phyloP scores from a whole-genome alignment of 352 stramenopile species.

The Albugo candida region DNA sequence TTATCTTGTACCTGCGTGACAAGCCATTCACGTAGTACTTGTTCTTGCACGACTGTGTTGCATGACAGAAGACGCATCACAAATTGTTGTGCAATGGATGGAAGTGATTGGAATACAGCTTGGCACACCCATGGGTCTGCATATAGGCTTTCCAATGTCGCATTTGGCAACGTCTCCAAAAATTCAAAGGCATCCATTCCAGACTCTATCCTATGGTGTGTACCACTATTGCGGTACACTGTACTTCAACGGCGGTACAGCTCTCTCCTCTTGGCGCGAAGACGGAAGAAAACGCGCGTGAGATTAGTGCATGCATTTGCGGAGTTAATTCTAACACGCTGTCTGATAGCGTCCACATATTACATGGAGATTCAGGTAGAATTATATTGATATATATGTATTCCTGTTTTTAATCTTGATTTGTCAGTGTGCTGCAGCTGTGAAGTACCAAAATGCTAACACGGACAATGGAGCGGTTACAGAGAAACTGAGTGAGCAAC shows the following conservation, averaged over 20 bases:
- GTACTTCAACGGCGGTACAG: too few species aligned
- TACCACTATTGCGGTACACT: too few species aligned
- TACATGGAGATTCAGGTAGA: slow-evolving; percentile 1
- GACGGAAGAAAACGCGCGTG: too few species aligned
- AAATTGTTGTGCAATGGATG: slow-evolving; percentile 75
- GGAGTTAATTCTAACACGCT: background rate
- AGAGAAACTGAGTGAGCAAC: slow-evolving; percentile 12
- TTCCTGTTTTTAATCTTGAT: background rate
- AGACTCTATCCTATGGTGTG: background rate
- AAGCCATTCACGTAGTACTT: slow-evolving; percentile 58
- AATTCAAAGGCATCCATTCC: slow-evolving; percentile 76
- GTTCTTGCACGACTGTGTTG: slow-evolving; percentile 21
- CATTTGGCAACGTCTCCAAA: slow-evolving; percentile 55
- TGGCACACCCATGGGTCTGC: slow-evolving; percentile 78
- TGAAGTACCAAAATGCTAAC: background rate
- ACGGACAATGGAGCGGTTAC: background rate
- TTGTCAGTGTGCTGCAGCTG: background rate
- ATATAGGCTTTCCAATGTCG: slow-evolving; percentile 60
- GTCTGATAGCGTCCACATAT: background rate
- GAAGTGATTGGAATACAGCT: slow-evolving; percentile 74
- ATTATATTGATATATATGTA: background rate
- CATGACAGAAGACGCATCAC: slow-evolving; percentile 73
- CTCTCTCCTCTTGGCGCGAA: too few species aligned
- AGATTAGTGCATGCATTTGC: too few species aligned
- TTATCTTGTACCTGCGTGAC: slow-evolving; percentile 10